A percentile compares a stretch with the other conserved stretches of the same genome.
Evolutionary conservation across 176 grass and related monocot genomes (phyloP).

Genomic region (Oryza glaberrima): DNA sequence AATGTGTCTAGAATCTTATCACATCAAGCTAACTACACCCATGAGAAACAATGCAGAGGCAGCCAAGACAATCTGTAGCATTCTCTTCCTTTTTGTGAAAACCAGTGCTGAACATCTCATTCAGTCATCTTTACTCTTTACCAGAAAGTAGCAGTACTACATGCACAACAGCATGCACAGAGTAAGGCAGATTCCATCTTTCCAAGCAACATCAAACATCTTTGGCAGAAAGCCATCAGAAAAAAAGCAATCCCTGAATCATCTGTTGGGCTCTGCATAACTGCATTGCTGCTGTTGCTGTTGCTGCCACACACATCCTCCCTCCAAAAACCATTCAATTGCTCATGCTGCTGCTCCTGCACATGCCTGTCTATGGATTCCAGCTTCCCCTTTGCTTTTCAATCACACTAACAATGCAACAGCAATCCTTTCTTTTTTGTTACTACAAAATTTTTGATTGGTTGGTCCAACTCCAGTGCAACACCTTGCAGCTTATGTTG

Average conservation of each 20-base stretch:
- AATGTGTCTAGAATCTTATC: slow-evolving; percentile 33
- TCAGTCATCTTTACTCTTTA: slow-evolving; percentile 45
- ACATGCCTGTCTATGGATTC: slow-evolving; percentile 37
- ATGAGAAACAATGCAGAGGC: slow-evolving; percentile 25
- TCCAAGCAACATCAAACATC: slow-evolving; percentile 54
- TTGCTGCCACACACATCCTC: not conserved
- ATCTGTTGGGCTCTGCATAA: not conserved
- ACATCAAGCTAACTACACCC: not conserved
- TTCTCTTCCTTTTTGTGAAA: not conserved
- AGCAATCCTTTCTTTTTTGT: slow-evolving; percentile 7
- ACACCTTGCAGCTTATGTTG: slow-evolving; percentile 40
- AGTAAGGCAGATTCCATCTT: slow-evolving; percentile 44
- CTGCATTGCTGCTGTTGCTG: not conserved
- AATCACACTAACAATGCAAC: slow-evolving; percentile 47
- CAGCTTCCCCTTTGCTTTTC: slow-evolving; percentile 53
- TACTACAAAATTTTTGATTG: slow-evolving; percentile 33
- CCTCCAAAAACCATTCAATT: slow-evolving; percentile 33
- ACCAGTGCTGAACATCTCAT: slow-evolving; percentile 33
- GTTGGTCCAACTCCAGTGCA: slow-evolving; percentile 39
- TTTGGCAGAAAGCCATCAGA: slow-evolving; percentile 50
- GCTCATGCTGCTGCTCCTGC: slow-evolving; percentile 13
- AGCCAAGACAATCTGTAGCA: slow-evolving; percentile 33
- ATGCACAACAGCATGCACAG: not conserved
- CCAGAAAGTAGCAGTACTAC: slow-evolving; percentile 13
- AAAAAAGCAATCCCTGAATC: slow-evolving; percentile 12